phyloP scores from a whole-genome alignment of 441 rosid genomes.

The Bocquillonia castaneifolia region DNA sequence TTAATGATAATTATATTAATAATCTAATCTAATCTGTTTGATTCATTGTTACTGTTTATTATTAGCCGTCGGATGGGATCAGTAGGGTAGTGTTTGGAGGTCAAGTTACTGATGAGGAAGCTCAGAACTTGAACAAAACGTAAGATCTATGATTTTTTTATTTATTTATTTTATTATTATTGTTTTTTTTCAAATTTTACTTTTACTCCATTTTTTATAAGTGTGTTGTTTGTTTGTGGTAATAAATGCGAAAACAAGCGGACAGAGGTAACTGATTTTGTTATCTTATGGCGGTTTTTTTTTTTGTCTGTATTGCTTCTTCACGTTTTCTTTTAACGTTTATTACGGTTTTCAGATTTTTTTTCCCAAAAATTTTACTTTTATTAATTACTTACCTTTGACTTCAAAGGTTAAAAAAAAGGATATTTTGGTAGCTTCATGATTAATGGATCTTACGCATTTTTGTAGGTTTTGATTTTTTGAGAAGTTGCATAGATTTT shows the following conservation, averaged over 20 bases:
- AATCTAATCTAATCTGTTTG: neutral
- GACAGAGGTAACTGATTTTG: slow-evolving; percentile 16
- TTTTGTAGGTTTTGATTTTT: no score
- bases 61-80: slow-evolving; percentile 92
- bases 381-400: neutral
- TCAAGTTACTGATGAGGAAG: slow-evolving; percentile 92
- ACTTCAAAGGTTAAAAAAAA: neutral
- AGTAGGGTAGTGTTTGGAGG: slow-evolving; percentile 95
- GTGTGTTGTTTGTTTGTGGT: neutral
- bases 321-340: neutral
- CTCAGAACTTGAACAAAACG: slow-evolving; percentile 77
- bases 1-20: neutral
- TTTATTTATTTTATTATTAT: neutral
- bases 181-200: neutral
- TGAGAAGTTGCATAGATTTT: no score
- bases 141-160: slow-evolving; percentile 37
- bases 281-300: slow-evolving; percentile 13
- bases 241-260: neutral
- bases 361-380: neutral
- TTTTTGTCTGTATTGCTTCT: slow-evolving; percentile 9
- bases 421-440: neutral
- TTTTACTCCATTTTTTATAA: no score
- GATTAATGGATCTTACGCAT: neutral
- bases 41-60: neutral
- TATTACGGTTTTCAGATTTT: slow-evolving; percentile 5